Conservation (phyloP, 176 grass and related monocot species). For the Typha latifolia region DNA sequence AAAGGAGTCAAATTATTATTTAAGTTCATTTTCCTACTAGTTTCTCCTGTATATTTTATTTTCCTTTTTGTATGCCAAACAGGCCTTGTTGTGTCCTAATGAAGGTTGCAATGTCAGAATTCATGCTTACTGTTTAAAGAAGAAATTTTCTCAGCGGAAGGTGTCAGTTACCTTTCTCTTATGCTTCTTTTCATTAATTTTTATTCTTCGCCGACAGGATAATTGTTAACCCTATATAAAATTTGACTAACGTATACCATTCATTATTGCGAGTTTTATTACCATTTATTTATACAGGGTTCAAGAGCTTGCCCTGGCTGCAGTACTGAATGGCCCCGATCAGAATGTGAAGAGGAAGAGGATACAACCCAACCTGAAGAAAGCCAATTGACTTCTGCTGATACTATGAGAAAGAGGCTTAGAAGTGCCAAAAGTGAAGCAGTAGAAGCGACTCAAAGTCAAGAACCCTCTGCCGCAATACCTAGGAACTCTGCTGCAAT, state of each 20-base stretch:
- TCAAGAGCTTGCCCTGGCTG: constrained; percentile 64
- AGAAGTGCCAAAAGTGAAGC: constrained; percentile 32
- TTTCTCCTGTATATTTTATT: not conserved
- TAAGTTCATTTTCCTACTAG: not conserved
- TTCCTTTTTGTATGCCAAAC: constrained; percentile 11
- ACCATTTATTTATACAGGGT: constrained; percentile 25
- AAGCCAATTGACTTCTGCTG: constrained; percentile 13
- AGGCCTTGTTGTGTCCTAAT: constrained; percentile 60
- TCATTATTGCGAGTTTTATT: not conserved
- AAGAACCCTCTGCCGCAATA: not conserved
- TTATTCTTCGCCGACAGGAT: not conserved
- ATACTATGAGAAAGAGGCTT: constrained; percentile 20
- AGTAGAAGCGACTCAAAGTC: constrained; percentile 15
- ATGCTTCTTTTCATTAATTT: not conserved
- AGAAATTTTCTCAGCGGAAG: constrained; percentile 64
- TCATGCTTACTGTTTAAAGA: constrained; percentile 77
- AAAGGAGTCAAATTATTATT: not conserved
- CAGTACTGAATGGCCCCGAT: constrained; percentile 45
- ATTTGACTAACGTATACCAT: not conserved
- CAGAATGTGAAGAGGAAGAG: constrained; percentile 32
- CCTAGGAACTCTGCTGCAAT: constrained; percentile 4
- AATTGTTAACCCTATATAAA: not conserved
- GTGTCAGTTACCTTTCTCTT: constrained; percentile 16
- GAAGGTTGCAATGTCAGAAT: constrained; percentile 72
- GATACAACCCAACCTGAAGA: constrained; percentile 17